Conservation (phyloP, 192 early-diverging fungal genomes). For the Podila minutissima region DNA sequence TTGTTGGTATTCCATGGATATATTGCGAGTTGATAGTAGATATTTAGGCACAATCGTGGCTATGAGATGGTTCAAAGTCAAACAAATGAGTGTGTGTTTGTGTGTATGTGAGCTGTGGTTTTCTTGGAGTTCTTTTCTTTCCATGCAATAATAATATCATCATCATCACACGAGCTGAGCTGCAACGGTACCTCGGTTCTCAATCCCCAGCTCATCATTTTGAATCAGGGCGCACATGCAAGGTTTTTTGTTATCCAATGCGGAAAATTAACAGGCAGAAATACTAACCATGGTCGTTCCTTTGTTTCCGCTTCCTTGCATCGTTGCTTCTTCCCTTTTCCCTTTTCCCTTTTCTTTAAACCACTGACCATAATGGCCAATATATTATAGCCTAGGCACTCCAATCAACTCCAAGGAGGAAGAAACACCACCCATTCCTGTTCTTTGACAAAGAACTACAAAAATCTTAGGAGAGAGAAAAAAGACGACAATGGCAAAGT, state of each 20-base stretch:
- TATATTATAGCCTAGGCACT: neutral
- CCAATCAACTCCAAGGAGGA: neutral
- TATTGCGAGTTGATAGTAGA: too few species aligned
- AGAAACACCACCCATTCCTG: too few species aligned
- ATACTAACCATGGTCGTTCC: neutral
- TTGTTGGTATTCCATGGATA: neutral
- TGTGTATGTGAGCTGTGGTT: too few species aligned
- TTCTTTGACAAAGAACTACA: neutral
- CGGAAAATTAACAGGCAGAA: neutral
- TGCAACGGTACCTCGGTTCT: too few species aligned
- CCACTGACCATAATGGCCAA: neutral
- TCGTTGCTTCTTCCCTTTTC: neutral
- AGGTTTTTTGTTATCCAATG: neutral
- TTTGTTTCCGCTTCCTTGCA: neutral
- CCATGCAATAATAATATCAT: too few species aligned
- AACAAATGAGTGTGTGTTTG: too few species aligned
- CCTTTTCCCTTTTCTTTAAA: neutral
- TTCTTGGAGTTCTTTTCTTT: too few species aligned
- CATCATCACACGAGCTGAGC: too few species aligned
- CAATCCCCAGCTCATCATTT: neutral
- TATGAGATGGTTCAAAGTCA: too few species aligned
- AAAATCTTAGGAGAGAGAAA: neutral
- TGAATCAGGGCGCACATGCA: neutral
- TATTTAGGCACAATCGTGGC: too few species aligned
- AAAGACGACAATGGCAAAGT: slow-evolving; percentile 1